Evolutionary conservation across 441 rosid genomes (phyloP).

Genomic region (Dalechampia spathulata): DNA sequence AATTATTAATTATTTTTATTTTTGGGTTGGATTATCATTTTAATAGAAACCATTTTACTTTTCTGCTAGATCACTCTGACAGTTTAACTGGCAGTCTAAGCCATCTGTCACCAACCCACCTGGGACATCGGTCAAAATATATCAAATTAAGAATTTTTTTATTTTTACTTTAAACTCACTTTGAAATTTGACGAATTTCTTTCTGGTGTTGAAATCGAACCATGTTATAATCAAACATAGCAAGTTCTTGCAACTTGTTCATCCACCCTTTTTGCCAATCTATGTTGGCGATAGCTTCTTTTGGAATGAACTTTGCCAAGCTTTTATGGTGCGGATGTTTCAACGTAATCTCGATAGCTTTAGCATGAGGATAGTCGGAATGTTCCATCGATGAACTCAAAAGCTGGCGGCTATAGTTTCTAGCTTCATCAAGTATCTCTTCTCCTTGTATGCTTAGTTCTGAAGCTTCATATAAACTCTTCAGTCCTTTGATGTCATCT

Average conservation of each 20-base stretch:
- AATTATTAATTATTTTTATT: too few relatives aligned
- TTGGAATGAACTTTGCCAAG: conserved; percentile 31
- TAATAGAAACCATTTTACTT: too few relatives aligned
- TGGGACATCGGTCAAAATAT: too few relatives aligned
- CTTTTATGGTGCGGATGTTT: conserved; percentile 42
- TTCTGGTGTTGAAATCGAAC: conserved; percentile 24
- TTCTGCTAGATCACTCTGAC: too few relatives aligned
- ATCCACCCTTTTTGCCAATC: conserved; percentile 19
- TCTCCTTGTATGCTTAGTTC: conserved; percentile 29
- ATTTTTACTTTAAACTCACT: too few relatives aligned
- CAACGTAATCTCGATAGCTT: conserved; percentile 18
- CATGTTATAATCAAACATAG: conserved; percentile 23
- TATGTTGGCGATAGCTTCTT: not conserved
- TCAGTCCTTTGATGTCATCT: conserved; percentile 26
- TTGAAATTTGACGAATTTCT: conserved; percentile 26
- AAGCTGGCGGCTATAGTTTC: conserved; percentile 12
- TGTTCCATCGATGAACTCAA: conserved; percentile 17
- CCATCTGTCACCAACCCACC: too few relatives aligned
- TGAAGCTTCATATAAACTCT: conserved; percentile 44
- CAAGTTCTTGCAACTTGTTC: conserved; percentile 29
- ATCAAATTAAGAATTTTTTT: too few relatives aligned
- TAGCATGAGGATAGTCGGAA: conserved; percentile 12
- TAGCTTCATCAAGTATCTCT: conserved; percentile 29
- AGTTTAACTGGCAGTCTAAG: too few relatives aligned
- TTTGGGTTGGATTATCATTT: too few relatives aligned